These are phyloP conservation scores for Kokia cookei DNA, from an alignment of 441 rosid genomes.

Conservation along the genomic window DNA sequence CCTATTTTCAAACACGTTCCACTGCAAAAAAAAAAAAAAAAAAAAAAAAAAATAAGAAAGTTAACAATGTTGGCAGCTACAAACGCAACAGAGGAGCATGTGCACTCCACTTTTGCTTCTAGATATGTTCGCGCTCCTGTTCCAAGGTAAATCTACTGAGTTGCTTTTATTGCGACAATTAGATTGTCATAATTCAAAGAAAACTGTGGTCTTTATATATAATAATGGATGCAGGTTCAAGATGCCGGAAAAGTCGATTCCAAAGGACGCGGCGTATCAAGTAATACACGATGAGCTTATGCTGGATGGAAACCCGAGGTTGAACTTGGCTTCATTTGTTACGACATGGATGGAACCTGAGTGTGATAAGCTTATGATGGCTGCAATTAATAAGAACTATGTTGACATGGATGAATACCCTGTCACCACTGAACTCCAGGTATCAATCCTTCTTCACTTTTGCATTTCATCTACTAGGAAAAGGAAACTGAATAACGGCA, in stretches of 20 bases:
- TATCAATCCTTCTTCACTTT: not conserved
- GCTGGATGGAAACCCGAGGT: constrained; percentile 86
- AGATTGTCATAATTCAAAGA: not conserved
- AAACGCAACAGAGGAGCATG: not conserved
- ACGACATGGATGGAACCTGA: constrained; percentile 94
- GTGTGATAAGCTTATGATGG: constrained; percentile 72
- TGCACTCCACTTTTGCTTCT: constrained; percentile 43
- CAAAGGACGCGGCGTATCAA: constrained; percentile 80
- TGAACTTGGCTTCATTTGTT: constrained; percentile 76
- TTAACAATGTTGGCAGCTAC: not conserved
- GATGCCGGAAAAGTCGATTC: constrained; percentile 58
- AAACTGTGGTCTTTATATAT: not conserved
- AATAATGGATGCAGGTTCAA: constrained; percentile 32
- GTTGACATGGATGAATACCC: constrained; percentile 89
- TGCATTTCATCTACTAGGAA: too few relatives aligned
- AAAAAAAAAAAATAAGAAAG: too few relatives aligned
- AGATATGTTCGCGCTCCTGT: constrained; percentile 54
- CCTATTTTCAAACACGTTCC: not conserved
- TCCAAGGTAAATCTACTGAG: constrained; percentile 34
- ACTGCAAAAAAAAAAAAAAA: not conserved
- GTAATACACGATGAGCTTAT: constrained; percentile 69
- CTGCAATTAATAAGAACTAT: constrained; percentile 62
- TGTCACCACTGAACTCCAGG: constrained; percentile 84
- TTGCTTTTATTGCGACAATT: not conserved
- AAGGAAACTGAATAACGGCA: not conserved